These are phyloP conservation scores for Rhodotorula mucilaginosa DNA, from an alignment of 1,284 basidiomycete genomes.

Conservation along the genomic window DNA sequence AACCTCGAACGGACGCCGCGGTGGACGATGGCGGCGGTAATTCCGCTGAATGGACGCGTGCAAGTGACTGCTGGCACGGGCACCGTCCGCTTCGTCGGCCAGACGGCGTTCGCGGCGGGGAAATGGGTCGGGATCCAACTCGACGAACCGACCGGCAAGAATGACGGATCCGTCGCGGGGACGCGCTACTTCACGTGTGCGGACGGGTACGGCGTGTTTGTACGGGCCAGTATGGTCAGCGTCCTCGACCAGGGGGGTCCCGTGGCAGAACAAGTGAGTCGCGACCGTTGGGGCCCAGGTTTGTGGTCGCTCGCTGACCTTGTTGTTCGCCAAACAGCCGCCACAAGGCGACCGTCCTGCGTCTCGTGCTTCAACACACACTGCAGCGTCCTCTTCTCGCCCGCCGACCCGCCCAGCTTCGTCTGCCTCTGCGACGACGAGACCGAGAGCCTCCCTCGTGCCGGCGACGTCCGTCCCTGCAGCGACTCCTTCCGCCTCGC, in stretches of 20 bases:
- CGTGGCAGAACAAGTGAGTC: not conserved
- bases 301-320: not conserved
- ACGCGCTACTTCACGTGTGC: constrained; percentile 80
- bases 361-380: not conserved
- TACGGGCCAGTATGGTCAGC: constrained; percentile 82
- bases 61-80: constrained; percentile 75
- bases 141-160: constrained; percentile 75
- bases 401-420: not conserved
- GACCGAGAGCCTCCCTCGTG: not conserved
- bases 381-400: not conserved
- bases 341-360: not conserved
- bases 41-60: constrained; percentile 64
- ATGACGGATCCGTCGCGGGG: constrained; percentile 86
- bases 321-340: too few species aligned
- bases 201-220: constrained; percentile 77
- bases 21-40: constrained; percentile 31
- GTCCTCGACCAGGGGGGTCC: constrained; percentile 48
- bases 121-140: constrained; percentile 96
- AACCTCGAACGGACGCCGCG: too few species aligned
- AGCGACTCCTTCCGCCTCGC: not conserved
- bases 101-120: constrained; percentile 77
- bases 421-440: not conserved
- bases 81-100: constrained; percentile 78
- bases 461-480: not conserved
- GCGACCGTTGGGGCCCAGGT: not conserved